A percentile compares a stretch with the other conserved stretches of the same genome.
These are phyloP conservation scores for Marchantia polymorpha DNA, from an alignment of 225 moss, liverwort and hornwort genomes.

Conservation along the genomic window DNA sequence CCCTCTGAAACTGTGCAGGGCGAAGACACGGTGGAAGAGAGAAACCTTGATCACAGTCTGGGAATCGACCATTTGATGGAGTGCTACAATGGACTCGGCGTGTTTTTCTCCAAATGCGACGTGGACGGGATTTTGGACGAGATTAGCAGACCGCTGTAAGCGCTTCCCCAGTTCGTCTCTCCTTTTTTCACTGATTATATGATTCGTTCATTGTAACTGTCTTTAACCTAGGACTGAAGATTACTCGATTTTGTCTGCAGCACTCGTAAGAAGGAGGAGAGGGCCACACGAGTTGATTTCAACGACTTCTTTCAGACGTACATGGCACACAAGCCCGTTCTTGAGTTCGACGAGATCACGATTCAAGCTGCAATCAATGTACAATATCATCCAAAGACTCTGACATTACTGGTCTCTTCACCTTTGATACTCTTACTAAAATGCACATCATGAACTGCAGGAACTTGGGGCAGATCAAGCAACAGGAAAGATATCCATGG, in stretches of 20 bases:
- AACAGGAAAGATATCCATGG: slow-evolving; percentile 29
- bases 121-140: slow-evolving; percentile 42
- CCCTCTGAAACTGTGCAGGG: slow-evolving; percentile 17
- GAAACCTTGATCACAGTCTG: slow-evolving; percentile 48
- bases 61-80: slow-evolving; percentile 34
- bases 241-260: slow-evolving; percentile 8
- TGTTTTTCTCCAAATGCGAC: slow-evolving; percentile 47
- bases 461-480: slow-evolving; percentile 45
- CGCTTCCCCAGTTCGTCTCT: not conserved
- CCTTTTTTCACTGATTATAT: too few relatives aligned
- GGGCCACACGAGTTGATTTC: slow-evolving; percentile 29
- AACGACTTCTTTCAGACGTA: slow-evolving; percentile 42
- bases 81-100: slow-evolving; percentile 44
- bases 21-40: slow-evolving; percentile 46
- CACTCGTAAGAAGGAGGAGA: slow-evolving; percentile 21
- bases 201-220: not conserved
- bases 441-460: slow-evolving; percentile 12
- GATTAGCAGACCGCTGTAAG: slow-evolving; percentile 35
- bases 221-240: not conserved
- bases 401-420: not conserved
- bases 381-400: not conserved
- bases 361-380: slow-evolving; percentile 40
- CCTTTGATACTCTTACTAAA: not conserved
- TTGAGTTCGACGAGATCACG: slow-evolving; percentile 32
- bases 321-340: slow-evolving; percentile 44